Evolutionary conservation across 805 yeast species (phyloP).

Genomic region (Candida adriatica): DNA sequence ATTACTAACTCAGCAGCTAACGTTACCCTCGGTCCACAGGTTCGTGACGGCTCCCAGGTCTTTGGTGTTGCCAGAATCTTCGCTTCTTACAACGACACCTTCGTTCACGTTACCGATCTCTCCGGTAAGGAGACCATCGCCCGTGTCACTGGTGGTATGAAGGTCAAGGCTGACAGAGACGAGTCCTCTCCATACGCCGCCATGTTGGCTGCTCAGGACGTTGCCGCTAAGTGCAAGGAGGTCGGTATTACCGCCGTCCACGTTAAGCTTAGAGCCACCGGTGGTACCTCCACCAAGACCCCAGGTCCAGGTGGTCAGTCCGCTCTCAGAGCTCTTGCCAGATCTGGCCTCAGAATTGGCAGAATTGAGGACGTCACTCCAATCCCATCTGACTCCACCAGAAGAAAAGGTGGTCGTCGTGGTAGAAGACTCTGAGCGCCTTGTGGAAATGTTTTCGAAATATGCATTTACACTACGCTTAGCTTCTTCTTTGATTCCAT

Average conservation of each 20-base stretch:
- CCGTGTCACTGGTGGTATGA: constrained; percentile 99
- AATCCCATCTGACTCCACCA: constrained; percentile 99
- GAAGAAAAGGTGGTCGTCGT: constrained; percentile 99
- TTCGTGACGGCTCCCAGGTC: constrained; percentile 97
- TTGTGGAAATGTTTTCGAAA: constrained; percentile 1
- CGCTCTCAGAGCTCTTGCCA: constrained; percentile 97
- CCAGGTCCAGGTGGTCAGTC: constrained; percentile 99
- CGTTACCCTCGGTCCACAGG: constrained; percentile 74
- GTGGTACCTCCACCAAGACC: constrained; percentile 99
- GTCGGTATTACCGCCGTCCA: constrained; percentile 99
- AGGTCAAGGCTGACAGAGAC: constrained; percentile 99
- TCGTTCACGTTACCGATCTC: constrained; percentile 98
- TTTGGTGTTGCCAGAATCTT: constrained; percentile 99
- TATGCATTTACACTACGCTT: too few species aligned
- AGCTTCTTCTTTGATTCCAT: constrained; percentile 3
- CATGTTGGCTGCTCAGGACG: constrained; percentile 99
- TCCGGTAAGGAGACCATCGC: constrained; percentile 99
- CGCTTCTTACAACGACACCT: constrained; percentile 99
- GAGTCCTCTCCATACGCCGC: constrained; percentile 99
- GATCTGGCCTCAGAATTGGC: constrained; percentile 99
- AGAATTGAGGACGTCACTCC: constrained; percentile 99
- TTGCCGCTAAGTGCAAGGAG: constrained; percentile 97
- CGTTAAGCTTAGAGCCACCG: constrained; percentile 99
- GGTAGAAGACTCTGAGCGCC: constrained; percentile 92
- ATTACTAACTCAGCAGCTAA: constrained; percentile 34